These are phyloP conservation scores for Colletotrichum zoysiae DNA, from an alignment of 2,329 filamentous ascomycete genomes.

Conservation along the genomic window DNA sequence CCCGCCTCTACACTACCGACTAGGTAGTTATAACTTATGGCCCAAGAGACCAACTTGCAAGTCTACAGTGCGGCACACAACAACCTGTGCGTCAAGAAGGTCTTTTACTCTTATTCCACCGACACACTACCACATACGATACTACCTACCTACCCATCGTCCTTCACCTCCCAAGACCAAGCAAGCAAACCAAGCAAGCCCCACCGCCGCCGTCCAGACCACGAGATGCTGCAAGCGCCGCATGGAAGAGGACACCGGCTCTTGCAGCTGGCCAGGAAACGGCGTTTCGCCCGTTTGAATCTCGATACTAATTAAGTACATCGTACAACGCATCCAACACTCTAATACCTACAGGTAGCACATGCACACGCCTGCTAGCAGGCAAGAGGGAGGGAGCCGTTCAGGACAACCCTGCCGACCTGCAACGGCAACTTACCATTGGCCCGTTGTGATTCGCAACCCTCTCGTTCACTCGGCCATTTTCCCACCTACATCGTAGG, in stretches of 20 bases:
- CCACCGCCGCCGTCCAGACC: slow-evolving; percentile 27
- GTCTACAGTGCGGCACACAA: slow-evolving; percentile 40
- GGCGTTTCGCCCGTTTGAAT: slow-evolving; percentile 39
- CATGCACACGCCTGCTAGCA: slow-evolving; percentile 26
- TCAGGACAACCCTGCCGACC: slow-evolving; percentile 31
- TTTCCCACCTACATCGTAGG: too few relatives aligned
- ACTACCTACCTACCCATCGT: too few relatives aligned
- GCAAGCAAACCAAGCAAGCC: slow-evolving; percentile 6
- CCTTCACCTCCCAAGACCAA: neutral
- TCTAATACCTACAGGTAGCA: neutral
- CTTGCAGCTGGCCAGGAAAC: slow-evolving; percentile 32
- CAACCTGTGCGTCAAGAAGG: neutral
- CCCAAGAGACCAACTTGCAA: neutral
- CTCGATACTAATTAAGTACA: slow-evolving; percentile 14
- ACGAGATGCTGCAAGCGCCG: slow-evolving; percentile 40
- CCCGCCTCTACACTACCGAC: neutral
- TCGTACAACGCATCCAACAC: slow-evolving; percentile 27
- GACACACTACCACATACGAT: neutral
- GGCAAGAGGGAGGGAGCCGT: slow-evolving; percentile 8
- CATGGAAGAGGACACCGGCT: slow-evolving; percentile 32
- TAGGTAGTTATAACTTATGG: too few relatives aligned
- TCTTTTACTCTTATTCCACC: neutral
- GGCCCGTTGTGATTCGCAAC: slow-evolving; percentile 19
- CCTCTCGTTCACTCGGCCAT: slow-evolving; percentile 7
- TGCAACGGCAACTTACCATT: slow-evolving; percentile 24